A percentile compares a stretch with the other conserved stretches of the same genome.
Conservation (phyloP, 441 rosid genomes). For the Erodium texanum region DNA sequence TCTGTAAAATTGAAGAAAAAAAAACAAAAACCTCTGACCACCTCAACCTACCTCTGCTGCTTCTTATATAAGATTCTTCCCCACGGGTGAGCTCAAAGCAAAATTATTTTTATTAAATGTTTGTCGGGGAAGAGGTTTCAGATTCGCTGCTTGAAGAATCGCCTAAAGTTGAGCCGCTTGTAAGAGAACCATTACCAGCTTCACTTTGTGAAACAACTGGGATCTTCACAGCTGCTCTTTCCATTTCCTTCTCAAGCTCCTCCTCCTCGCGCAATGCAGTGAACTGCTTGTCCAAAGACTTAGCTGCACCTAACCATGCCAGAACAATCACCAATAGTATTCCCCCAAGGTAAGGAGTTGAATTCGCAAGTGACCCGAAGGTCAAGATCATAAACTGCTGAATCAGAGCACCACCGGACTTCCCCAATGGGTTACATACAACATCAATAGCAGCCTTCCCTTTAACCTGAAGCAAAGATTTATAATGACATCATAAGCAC, state of each 20-base stretch:
- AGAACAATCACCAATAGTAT: conserved; percentile 60
- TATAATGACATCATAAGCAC: too few species aligned
- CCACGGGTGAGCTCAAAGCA: too few species aligned
- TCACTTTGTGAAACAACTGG: conserved; percentile 52
- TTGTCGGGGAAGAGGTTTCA: conserved; percentile 24
- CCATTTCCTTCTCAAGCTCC: conserved; percentile 90
- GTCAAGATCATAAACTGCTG: conserved; percentile 94
- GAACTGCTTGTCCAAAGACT: conserved; percentile 73
- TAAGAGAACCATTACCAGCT: conserved; percentile 39
- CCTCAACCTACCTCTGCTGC: background rate
- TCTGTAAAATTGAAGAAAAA: background rate
- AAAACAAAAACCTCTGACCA: background rate
- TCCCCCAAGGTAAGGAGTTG: conserved; percentile 87
- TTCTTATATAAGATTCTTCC: too few species aligned
- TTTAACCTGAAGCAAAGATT: conserved; percentile 46
- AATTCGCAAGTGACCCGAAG: conserved; percentile 83
- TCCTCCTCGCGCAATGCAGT: conserved; percentile 60
- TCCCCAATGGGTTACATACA: conserved; percentile 91
- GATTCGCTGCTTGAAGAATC: conserved; percentile 35
- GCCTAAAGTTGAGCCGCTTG: conserved; percentile 21
- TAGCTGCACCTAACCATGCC: conserved; percentile 83
- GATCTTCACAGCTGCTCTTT: conserved; percentile 66
- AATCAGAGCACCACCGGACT: conserved; percentile 90
- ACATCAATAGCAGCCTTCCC: conserved; percentile 97
- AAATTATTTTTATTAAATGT: too few species aligned